phyloP scores from a whole-genome alignment of 2,329 filamentous ascomycete genomes.

The Saccharata proteae region DNA sequence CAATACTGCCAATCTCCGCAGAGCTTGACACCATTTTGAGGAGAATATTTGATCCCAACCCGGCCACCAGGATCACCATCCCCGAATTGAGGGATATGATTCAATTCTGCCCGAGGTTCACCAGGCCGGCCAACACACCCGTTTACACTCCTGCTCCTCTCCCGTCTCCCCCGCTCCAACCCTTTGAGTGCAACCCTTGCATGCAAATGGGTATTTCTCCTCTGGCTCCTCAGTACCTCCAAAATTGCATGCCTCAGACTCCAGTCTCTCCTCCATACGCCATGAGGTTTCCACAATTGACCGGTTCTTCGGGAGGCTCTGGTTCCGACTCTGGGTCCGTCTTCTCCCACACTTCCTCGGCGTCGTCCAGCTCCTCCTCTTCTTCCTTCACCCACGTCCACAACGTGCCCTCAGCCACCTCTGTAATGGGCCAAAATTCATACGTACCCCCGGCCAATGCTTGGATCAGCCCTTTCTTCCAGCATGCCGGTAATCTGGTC shows the following conservation, averaged over 20 bases:
- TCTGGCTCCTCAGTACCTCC: conserved; percentile 18
- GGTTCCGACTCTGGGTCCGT: conserved; percentile 28
- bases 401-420: conserved; percentile 1
- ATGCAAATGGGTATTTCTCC: conserved; percentile 14
- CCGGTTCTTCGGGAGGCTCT: conserved; percentile 24
- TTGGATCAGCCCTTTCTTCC: conserved; percentile 29
- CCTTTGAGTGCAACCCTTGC: conserved; percentile 18
- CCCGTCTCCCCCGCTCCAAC: conserved; percentile 32
- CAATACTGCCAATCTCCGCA: conserved; percentile 80
- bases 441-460: conserved; percentile 26
- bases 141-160: conserved; percentile 29
- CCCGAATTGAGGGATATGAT: conserved; percentile 68
- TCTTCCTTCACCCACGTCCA: conserved; percentile 3
- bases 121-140: conserved; percentile 30
- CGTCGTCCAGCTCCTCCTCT: conserved; percentile 9
- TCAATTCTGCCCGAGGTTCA: conserved; percentile 64
- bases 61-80: conserved; percentile 69
- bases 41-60: conserved; percentile 78
- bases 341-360: conserved; percentile 27
- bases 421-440: conserved; percentile 20
- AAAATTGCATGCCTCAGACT: conserved; percentile 19
- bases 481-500: conserved; percentile 25
- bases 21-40: conserved; percentile 81
- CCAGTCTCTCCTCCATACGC: conserved; percentile 15
- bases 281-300: conserved; percentile 14